These are phyloP conservation scores for Candida orba DNA, from an alignment of 805 yeast genomes.

Conservation along the genomic window DNA sequence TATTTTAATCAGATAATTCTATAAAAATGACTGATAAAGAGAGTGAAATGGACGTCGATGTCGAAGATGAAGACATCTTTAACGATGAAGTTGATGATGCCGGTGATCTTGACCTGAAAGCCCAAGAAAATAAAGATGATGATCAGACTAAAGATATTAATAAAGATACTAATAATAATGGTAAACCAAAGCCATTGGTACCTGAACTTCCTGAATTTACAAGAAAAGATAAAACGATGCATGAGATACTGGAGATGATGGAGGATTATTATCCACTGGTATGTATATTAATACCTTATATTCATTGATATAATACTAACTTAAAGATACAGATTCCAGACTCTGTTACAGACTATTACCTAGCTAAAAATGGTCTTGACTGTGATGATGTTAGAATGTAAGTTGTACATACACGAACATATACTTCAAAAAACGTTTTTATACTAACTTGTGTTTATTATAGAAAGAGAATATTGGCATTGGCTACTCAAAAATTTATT, in stretches of 20 bases:
- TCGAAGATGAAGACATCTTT: conserved; percentile 21
- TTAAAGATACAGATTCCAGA: conserved; percentile 59
- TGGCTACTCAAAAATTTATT: conserved; percentile 94
- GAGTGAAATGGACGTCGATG: conserved; percentile 17
- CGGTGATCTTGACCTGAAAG: conserved; percentile 2
- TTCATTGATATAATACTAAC: neutral
- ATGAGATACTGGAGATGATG: conserved; percentile 81
- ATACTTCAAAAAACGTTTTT: too few species aligned
- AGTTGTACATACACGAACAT: conserved; percentile 1
- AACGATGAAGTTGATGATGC: conserved; percentile 16
- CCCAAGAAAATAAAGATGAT: conserved; percentile 12
- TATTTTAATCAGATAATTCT: too few species aligned
- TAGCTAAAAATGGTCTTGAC: conserved; percentile 78
- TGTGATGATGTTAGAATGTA: conserved; percentile 64
- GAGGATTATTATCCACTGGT: conserved; percentile 86
- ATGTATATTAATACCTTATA: too few species aligned
- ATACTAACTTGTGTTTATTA: too few species aligned
- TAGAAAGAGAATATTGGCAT: conserved; percentile 58
- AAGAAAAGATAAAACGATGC: conserved; percentile 72
- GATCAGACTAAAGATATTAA: too few species aligned
- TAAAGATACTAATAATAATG: conserved; percentile 12
- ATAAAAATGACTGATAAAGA: neutral
- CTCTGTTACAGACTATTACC: conserved; percentile 88
- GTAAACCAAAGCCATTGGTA: conserved; percentile 6
- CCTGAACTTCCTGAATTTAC: conserved; percentile 58